Base-by-base conservation (phyloP, 2,329 filamentous ascomycete species). In the Hypoxylon sp. region DNA sequence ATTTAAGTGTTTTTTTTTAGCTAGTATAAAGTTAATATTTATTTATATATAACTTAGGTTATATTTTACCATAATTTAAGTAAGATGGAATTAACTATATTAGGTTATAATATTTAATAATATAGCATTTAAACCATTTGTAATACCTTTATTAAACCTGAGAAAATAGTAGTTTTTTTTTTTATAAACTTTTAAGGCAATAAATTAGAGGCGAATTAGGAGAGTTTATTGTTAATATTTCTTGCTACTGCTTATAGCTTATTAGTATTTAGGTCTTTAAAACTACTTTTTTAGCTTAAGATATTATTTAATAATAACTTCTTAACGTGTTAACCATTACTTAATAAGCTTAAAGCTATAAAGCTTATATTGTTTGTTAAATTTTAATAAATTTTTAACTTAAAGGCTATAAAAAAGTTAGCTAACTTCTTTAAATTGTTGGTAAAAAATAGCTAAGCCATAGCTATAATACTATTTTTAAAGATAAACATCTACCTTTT, bases 31-130 rank as follows among this genome's bases (percentile, higher is more conserved):
- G 12, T 20, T 53, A 30, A 42, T 14, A 5, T 53, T 30, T 20
- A 30, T 9, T 30, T 42, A 53, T 18, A n/a, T 30, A 26, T 53
- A 16, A 30, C 28, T 12, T 12, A 53, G 30, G 32, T 42, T 20
- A 42, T 42, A 53, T 18, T 53, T 53, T 42, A 44, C 44, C 44
- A 42, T 12, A 32, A 32, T 32, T 32, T 32, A 32, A 32, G 12
- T 32, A 32, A 32, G 11, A 1, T 32, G 11, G 12, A 32, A 12
- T 32, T 32, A 32, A 32, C 11, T 32, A 32, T 2, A 12, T 32
- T 32, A 32, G 12, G 11, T 12, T 32, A 32, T 32, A 32, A 12
- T 4, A 32, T 32, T 12, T 32, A 32, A 32, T 12, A 2, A 32
- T 12, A 2, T 32, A 12, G 12, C 12, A 32, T 32, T 32, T 11